Base-by-base conservation (phyloP, 2,329 filamentous ascomycete species). In the Davidsoniella neocaledoniae region DNA sequence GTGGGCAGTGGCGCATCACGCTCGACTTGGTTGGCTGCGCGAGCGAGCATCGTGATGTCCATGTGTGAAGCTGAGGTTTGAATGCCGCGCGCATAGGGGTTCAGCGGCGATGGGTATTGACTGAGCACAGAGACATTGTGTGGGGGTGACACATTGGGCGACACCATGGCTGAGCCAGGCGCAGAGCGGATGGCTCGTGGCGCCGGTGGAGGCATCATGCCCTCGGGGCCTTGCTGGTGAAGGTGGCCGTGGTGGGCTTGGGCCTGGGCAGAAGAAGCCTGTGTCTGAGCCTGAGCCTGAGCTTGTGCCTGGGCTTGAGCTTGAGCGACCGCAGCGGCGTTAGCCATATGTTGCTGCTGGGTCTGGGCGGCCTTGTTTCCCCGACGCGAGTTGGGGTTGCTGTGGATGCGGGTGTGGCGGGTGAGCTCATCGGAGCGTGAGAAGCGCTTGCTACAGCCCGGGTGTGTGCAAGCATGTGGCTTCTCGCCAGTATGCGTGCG, bases 401-500 rank as follows among this genome's bases (percentile, higher is more conserved):
- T 95, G 76, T 98, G 90, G 69, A 98, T 98, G 64, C 90, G 79
- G 63, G 90, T 95, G 68, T 98, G 90, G 54, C 90, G 81, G 55
- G 91, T 98, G 58, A 98, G 74, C 68, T 98, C 90, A 63, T 98
- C 90, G 10, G 90, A 95, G 56, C 90, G 81, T 56, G 86, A 94
- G 71, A 98, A 96, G 60, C 90, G 86, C 70, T 96, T 96, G 58
- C 85, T 90, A 77, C 90, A 96, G 59, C 88, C 87, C 3, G 86
- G 87, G 61, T 90, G 95, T 64, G 86, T 81, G 76, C 90, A 98
- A 55, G 85, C 88, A 61, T 96, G 91, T 44, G 90, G 90, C 74
- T 96, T 98, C 72, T 98, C 90, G 60, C 90, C 91, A 0, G 90
- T 98, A 67, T 98, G 90, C 5, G 91, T 96, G 60, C 90, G 81